A percentile compares a stretch with the other conserved stretches of the same genome.
Evolutionary conservation across 805 yeast species (phyloP).

Genomic region (Yarrowia sp.): DNA sequence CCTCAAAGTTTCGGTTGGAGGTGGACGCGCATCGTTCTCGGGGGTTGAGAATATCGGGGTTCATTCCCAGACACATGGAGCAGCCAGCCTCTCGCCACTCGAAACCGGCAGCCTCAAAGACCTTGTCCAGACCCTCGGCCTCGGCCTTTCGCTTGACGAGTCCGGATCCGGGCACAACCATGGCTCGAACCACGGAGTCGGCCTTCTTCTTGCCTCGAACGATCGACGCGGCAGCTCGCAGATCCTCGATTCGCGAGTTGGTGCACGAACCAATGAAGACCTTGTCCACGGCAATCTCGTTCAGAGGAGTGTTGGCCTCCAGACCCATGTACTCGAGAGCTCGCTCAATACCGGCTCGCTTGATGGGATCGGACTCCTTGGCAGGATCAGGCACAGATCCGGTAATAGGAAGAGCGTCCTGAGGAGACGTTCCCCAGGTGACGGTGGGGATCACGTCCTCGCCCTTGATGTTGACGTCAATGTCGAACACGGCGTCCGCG

Average conservation of each 20-base stretch:
- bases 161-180: slow-evolving; percentile 98
- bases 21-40: slow-evolving; percentile 98
- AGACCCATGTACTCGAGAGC: slow-evolving; percentile 94
- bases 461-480: slow-evolving; percentile 80
- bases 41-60: slow-evolving; percentile 94
- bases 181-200: slow-evolving; percentile 74
- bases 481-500: slow-evolving; percentile 87
- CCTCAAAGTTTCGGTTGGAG: slow-evolving; percentile 97
- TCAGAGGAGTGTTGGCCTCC: slow-evolving; percentile 77
- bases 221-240: slow-evolving; percentile 92
- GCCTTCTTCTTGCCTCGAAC: slow-evolving; percentile 92
- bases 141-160: slow-evolving; percentile 93
- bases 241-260: slow-evolving; percentile 95
- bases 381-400: slow-evolving; percentile 91
- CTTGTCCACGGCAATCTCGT: slow-evolving; percentile 82
- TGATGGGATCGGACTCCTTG: slow-evolving; percentile 64
- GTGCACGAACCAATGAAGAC: slow-evolving; percentile 99
- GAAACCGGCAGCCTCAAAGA: slow-evolving; percentile 91
- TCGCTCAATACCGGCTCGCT: slow-evolving; percentile 84
- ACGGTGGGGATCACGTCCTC: slow-evolving; percentile 91
- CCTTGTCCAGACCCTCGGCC: slow-evolving; percentile 89
- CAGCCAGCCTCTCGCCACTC: slow-evolving; percentile 99
- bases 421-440: slow-evolving; percentile 99
- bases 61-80: slow-evolving; percentile 99
- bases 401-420: slow-evolving; percentile 95